phyloP scores from a whole-genome alignment of 495 filamentous ascomycete genomes.

The Astrothelium subdiscretum region DNA sequence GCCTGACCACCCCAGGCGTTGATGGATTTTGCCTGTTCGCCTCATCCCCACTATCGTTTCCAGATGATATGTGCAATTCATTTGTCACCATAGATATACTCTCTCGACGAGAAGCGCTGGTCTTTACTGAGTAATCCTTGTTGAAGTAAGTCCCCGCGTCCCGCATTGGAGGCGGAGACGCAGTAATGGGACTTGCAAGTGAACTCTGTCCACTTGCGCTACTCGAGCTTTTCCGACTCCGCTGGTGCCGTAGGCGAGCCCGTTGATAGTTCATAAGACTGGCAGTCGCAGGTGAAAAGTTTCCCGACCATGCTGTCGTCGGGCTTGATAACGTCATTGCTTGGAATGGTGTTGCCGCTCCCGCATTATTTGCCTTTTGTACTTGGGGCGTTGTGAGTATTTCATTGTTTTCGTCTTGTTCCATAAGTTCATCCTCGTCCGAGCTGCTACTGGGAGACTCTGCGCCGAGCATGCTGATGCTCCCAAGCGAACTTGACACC shows the following conservation, averaged over 20 bases:
- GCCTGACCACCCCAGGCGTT: slow-evolving; percentile 47
- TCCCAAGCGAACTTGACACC: slow-evolving; percentile 77
- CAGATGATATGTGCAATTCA: slow-evolving; percentile 73
- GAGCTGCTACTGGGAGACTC: slow-evolving; percentile 67
- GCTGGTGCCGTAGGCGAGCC: slow-evolving; percentile 41
- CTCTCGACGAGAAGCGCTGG: slow-evolving; percentile 44
- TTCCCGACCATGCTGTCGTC: slow-evolving; percentile 37
- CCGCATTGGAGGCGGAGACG: slow-evolving; percentile 52
- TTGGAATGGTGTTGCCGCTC: slow-evolving; percentile 36
- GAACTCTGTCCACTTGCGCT: slow-evolving; percentile 59
- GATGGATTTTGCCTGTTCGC: slow-evolving; percentile 33
- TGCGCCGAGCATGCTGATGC: slow-evolving; percentile 65
- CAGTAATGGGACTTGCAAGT: slow-evolving; percentile 52
- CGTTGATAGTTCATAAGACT: slow-evolving; percentile 68
- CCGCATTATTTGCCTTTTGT: slow-evolving; percentile 38
- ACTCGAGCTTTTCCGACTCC: slow-evolving; percentile 55
- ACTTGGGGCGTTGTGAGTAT: slow-evolving; percentile 60
- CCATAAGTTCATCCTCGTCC: slow-evolving; percentile 66
- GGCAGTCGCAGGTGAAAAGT: slow-evolving; percentile 50
- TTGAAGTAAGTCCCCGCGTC: slow-evolving; percentile 37
- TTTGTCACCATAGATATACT: slow-evolving; percentile 79
- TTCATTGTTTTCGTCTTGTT: slow-evolving; percentile 66
- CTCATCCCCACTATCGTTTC: slow-evolving; percentile 65
- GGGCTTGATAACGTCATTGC: slow-evolving; percentile 35
- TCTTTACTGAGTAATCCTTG: slow-evolving; percentile 12